Percentiles rank a stretch among this genome's conserved stretches.
Conservation (phyloP, 2,329 filamentous ascomycete genomes). For the Colletotrichum sp. region DNA sequence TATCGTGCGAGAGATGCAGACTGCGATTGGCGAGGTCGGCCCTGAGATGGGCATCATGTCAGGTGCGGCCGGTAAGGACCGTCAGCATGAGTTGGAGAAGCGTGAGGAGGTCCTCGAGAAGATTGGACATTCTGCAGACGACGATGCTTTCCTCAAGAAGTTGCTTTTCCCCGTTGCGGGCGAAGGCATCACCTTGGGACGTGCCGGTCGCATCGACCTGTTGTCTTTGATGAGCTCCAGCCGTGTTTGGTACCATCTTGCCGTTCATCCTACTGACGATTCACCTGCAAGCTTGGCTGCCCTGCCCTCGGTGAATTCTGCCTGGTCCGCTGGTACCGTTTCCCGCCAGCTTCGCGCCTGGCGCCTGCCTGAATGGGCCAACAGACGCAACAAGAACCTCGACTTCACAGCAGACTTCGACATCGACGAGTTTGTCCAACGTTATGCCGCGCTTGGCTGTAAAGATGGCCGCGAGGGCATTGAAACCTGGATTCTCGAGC, state of each 20-base stretch:
- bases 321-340: slow-evolving; percentile 92
- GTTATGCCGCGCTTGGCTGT: slow-evolving; percentile 85
- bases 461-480: slow-evolving; percentile 90
- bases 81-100: slow-evolving; percentile 80
- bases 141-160: slow-evolving; percentile 81
- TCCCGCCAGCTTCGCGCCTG: slow-evolving; percentile 92
- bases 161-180: slow-evolving; percentile 80
- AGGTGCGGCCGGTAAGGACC: slow-evolving; percentile 71
- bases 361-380: slow-evolving; percentile 96
- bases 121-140: slow-evolving; percentile 80
- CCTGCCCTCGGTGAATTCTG: slow-evolving; percentile 73
- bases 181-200: slow-evolving; percentile 82
- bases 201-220: slow-evolving; percentile 80
- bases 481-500: slow-evolving; percentile 91
- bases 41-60: slow-evolving; percentile 79
- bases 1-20: slow-evolving; percentile 85
- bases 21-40: slow-evolving; percentile 77
- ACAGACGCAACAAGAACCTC: slow-evolving; percentile 85
- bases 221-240: slow-evolving; percentile 77
- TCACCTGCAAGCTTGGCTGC: slow-evolving; percentile 76
- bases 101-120: slow-evolving; percentile 86
- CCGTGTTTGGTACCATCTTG: slow-evolving; percentile 93
- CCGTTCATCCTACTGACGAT: slow-evolving; percentile 90
- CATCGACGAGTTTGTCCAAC: slow-evolving; percentile 84
- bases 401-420: slow-evolving; percentile 99